Evolutionary conservation across 306 rosid species (phyloP), one percentile per base, ranked within the genome.

Genomic region (Sicyos edulis): DNA sequence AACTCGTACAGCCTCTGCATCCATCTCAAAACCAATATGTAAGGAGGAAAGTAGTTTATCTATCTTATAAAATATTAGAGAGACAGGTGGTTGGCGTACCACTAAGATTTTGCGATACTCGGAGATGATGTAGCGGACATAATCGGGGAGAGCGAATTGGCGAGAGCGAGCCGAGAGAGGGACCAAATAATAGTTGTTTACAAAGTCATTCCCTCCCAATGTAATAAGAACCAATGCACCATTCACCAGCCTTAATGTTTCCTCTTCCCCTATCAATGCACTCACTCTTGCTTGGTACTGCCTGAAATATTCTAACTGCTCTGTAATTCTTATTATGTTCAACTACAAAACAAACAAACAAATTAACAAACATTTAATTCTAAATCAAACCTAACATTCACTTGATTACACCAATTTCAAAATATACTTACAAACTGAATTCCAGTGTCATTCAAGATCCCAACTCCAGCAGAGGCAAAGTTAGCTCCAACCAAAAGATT

Each of bases 401-500:
- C 9, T 40, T 40, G 6, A 40, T 40, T 40, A 40, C 8, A 40
- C 45, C 45, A 40, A 40, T 5, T 40, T 19, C 10, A 17, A 19
- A 54, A 55, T 8, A 55, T 8, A 65, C 81, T 73, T 81, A 88
- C 88, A 68, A 85, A 86, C 70, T 89, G 92, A 64, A 82, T 6
- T 7, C 88, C 88, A 0, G 96, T 86, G 74, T 89, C 96, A 44
- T 89, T 85, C 17, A 89, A 92, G 32, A 89, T 85, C 70, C 96
- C 96, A 0, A 83, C 72, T 15, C 90, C 89, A 0, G 92, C 92
- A 3, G 90, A 89, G 56, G 92, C 96, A 70, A 89, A 87, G 81
- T 89, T 89, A 45, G 92, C 96, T 3, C 96, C 92, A 19, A 74
- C 71, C 14, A 89, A 75, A 10, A 89, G 80, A 40, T 53, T 85